Conservation (phyloP, 78 protist genomes). For the Speleostelium caveatum region DNA sequence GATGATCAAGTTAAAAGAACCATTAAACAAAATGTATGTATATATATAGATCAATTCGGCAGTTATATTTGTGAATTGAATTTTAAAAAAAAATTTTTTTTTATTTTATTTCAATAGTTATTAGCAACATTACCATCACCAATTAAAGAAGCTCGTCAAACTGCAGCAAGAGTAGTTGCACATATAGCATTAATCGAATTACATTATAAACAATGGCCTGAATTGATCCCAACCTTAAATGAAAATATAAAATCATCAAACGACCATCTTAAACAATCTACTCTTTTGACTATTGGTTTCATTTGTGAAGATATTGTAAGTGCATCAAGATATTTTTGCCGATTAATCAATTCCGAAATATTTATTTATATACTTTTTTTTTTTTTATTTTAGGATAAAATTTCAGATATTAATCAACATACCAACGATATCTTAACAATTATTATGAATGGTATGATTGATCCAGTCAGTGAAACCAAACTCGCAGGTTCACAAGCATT, state of each 20-base stretch:
- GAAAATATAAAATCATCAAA: not conserved
- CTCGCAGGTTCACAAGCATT: conserved; percentile 87
- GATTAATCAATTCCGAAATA: not conserved
- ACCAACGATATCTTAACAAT: conserved; percentile 54
- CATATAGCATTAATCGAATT: conserved; percentile 90
- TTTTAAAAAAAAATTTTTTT: not conserved
- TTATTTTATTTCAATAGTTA: conserved; percentile 3
- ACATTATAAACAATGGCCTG: conserved; percentile 90
- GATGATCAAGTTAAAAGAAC: conserved; percentile 1
- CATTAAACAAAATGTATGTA: conserved; percentile 29
- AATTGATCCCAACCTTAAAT: conserved; percentile 78
- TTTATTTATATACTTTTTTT: not conserved
- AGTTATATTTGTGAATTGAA: not conserved
- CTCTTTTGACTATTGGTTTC: conserved; percentile 91
- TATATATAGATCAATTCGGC: not conserved
- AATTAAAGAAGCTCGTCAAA: conserved; percentile 55
- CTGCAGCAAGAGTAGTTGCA: conserved; percentile 73
- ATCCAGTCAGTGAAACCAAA: conserved; percentile 20
- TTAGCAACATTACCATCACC: conserved; percentile 25
- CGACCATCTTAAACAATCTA: conserved; percentile 63
- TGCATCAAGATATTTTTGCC: not conserved
- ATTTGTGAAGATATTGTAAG: conserved; percentile 89
- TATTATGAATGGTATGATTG: conserved; percentile 65
- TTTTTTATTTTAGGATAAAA: conserved; percentile 4
- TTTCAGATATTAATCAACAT: conserved; percentile 23